phyloP scores from a whole-genome alignment of 306 rosid genomes.

The Hippophae gyantsensis region DNA sequence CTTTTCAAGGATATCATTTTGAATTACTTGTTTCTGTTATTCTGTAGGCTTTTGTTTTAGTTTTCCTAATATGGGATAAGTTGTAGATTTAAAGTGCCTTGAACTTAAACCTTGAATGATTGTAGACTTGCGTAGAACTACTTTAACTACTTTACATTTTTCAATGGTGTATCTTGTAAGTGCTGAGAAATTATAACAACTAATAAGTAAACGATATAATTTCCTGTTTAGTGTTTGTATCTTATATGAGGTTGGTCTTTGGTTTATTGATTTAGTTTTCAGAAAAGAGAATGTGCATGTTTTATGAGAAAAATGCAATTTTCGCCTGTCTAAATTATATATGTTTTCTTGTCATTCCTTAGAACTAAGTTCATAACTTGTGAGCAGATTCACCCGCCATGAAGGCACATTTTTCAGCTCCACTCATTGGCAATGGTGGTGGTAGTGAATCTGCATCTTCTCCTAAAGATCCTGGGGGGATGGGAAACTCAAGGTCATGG shows the following conservation, averaged over 20 bases:
- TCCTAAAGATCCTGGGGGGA: slow-evolving; percentile 49
- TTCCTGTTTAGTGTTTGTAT: too few relatives aligned
- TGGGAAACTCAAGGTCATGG: slow-evolving; percentile 74
- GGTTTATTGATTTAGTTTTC: too few relatives aligned
- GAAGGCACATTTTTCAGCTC: slow-evolving; percentile 63
- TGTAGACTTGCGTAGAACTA: background rate
- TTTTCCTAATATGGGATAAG: background rate
- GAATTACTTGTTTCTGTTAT: background rate
- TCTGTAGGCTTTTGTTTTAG: background rate
- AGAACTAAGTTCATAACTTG: slow-evolving; percentile 20
- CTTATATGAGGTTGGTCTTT: too few relatives aligned
- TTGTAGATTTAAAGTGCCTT: background rate
- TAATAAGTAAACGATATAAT: too few relatives aligned
- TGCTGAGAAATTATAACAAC: too few relatives aligned
- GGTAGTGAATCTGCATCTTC: slow-evolving; percentile 44
- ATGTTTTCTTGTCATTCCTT: background rate
- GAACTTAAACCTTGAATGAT: slow-evolving; percentile 3
- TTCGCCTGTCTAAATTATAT: background rate
- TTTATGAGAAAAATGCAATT: background rate
- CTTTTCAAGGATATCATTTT: background rate
- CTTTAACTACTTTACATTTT: too few relatives aligned
- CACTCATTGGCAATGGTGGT: slow-evolving; percentile 45
- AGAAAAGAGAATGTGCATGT: too few relatives aligned
- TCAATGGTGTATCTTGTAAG: too few relatives aligned
- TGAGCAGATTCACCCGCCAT: slow-evolving; percentile 58